Percentiles rank a stretch among this genome's conserved stretches.
phyloP scores from a whole-genome alignment of 163 green algal genomes.

The Botryococcus braunii region DNA sequence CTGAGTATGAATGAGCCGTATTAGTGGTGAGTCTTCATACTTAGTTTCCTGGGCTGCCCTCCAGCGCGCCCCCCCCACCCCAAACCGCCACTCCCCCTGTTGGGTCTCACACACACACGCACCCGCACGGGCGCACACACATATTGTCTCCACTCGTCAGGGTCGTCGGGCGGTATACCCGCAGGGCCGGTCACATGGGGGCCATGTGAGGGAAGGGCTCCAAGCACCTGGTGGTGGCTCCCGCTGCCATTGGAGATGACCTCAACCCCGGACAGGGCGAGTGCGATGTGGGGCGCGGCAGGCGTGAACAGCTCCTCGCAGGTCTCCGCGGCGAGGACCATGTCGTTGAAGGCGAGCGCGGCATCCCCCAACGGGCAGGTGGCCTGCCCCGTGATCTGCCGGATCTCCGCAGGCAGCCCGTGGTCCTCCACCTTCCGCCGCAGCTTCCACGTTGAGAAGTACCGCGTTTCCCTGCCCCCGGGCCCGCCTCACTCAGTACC shows the following conservation, averaged over 20 bases:
- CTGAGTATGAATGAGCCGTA: too few relatives aligned
- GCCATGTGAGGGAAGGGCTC: neutral
- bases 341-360: conserved; percentile 44
- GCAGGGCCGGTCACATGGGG: neutral
- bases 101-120: neutral
- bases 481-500: too few relatives aligned
- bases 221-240: conserved; percentile 79
- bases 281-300: conserved; percentile 38
- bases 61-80: too few relatives aligned
- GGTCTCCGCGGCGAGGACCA: conserved; percentile 61
- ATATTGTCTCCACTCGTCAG: neutral
- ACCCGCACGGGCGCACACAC: neutral
- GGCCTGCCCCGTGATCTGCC: conserved; percentile 37
- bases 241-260: conserved; percentile 92
- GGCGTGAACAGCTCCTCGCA: conserved; percentile 99
- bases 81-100: too few relatives aligned
- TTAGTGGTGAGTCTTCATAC: too few relatives aligned
- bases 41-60: too few relatives aligned
- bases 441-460: conserved; percentile 84
- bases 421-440: conserved; percentile 51
- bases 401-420: conserved; percentile 55
- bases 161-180: neutral
- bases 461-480: conserved; percentile 48
- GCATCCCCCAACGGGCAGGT: conserved; percentile 66
- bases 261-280: conserved; percentile 70